These are phyloP conservation scores for Aurantiochytrium sp. DNA, from an alignment of 108 stramenopile genomes.

Conservation along the genomic window DNA sequence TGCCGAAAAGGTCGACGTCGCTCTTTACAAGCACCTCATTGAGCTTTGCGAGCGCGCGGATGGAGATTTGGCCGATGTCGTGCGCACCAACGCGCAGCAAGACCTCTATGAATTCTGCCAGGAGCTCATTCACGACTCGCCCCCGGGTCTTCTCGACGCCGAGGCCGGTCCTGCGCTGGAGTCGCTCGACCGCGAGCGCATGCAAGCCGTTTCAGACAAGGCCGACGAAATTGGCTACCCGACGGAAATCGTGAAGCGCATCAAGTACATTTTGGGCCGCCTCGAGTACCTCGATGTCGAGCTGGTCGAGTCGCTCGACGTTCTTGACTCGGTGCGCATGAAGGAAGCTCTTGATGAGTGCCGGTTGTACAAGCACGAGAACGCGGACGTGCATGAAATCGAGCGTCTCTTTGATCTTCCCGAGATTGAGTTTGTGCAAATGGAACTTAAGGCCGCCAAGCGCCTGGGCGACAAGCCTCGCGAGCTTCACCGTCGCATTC, in stretches of 20 bases:
- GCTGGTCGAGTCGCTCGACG: background rate
- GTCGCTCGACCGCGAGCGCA: background rate
- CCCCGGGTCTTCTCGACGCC: background rate
- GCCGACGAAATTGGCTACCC: background rate
- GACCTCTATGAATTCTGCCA: constrained; percentile 1
- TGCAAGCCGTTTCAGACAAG: background rate
- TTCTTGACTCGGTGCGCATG: background rate
- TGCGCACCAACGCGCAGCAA: background rate
- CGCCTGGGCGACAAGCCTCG: background rate
- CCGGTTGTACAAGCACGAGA: background rate
- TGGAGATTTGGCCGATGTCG: background rate
- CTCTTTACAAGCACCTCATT: constrained; percentile 11
- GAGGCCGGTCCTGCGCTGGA: background rate
- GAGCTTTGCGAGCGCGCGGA: background rate
- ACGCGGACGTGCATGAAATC: background rate
- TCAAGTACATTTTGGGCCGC: background rate
- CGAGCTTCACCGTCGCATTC: constrained; percentile 10
- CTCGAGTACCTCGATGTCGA: background rate
- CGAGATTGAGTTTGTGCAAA: background rate
- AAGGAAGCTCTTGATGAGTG: background rate
- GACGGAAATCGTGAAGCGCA: background rate
- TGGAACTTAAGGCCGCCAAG: constrained; percentile 9
- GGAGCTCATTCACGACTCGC: background rate
- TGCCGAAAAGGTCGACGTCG: background rate
- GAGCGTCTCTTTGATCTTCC: background rate